Percentiles rank a stretch among this genome's conserved stretches.
These are phyloP conservation scores for Didymella segeticola DNA, from an alignment of 2,329 filamentous ascomycete species.

Conservation along the genomic window DNA sequence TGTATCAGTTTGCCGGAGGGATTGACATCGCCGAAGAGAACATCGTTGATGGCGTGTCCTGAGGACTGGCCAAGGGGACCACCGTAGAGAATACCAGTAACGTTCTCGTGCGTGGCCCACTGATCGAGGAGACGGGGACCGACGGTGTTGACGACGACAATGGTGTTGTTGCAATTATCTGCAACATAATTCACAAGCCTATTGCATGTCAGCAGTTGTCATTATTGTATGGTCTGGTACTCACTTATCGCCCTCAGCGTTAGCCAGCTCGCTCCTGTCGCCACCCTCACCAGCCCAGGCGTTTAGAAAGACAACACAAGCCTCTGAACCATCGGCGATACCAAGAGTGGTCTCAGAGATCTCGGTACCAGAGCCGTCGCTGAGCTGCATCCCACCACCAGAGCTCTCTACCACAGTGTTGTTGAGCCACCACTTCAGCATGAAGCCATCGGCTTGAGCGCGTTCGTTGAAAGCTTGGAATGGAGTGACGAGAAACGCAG, in stretches of 20 bases:
- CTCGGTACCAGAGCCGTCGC: constrained; percentile 15
- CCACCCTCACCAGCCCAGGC: constrained; percentile 19
- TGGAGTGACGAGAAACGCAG: constrained; percentile 9
- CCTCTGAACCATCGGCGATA: constrained; percentile 15
- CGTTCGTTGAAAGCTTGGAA: constrained; percentile 16
- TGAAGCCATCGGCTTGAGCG: constrained; percentile 14
- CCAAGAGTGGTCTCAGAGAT: constrained; percentile 16
- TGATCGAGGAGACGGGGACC: constrained; percentile 79
- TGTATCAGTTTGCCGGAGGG: constrained; percentile 77
- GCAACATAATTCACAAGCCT: constrained; percentile 52
- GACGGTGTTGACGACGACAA: constrained; percentile 53
- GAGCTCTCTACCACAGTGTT: constrained; percentile 13
- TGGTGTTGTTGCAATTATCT: constrained; percentile 55
- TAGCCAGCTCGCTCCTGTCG: constrained; percentile 15
- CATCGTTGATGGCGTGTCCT: constrained; percentile 75
- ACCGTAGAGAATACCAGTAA: constrained; percentile 81
- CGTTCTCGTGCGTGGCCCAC: constrained; percentile 76
- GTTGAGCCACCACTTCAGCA: constrained; percentile 23
- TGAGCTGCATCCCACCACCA: constrained; percentile 10
- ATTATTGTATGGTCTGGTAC: not conserved
- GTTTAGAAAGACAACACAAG: constrained; percentile 32
- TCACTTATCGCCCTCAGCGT: constrained; percentile 12
- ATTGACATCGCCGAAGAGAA: constrained; percentile 79
- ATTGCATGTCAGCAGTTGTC: not conserved
- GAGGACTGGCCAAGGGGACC: constrained; percentile 82